These are phyloP conservation scores for Mycocentrospora acerina DNA, from an alignment of 2,329 filamentous ascomycete species.

Conservation along the genomic window DNA sequence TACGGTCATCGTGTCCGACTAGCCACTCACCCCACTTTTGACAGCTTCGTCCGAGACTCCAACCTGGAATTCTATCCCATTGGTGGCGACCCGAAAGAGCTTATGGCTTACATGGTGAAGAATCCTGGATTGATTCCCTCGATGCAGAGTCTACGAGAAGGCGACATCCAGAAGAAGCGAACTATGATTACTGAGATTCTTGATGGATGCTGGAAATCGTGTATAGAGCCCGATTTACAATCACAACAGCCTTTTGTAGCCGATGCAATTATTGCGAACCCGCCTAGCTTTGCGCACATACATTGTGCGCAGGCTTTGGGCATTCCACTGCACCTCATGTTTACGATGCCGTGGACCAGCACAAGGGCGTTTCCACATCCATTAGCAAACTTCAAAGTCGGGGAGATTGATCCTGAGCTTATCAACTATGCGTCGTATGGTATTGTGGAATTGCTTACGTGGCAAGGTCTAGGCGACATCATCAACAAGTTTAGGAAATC, in stretches of 20 bases:
- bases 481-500: constrained; percentile 48
- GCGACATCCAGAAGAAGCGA: constrained; percentile 38
- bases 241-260: constrained; percentile 70
- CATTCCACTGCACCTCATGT: constrained; percentile 78
- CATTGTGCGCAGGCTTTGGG: constrained; percentile 72
- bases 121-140: constrained; percentile 46
- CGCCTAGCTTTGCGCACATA: constrained; percentile 73
- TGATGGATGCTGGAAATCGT: constrained; percentile 35
- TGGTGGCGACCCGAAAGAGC: constrained; percentile 36
- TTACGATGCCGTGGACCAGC: constrained; percentile 63
- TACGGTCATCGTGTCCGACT: constrained; percentile 28
- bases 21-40: constrained; percentile 22
- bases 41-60: constrained; percentile 13
- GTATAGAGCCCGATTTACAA: constrained; percentile 40
- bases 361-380: constrained; percentile 52
- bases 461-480: constrained; percentile 51
- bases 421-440: constrained; percentile 49
- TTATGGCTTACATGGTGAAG: constrained; percentile 55
- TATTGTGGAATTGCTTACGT: constrained; percentile 51
- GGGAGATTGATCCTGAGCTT: constrained; percentile 30
- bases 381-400: constrained; percentile 48
- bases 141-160: constrained; percentile 23
- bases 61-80: constrained; percentile 39
- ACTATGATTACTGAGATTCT: constrained; percentile 28
- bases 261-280: constrained; percentile 75